Evolutionary conservation across 129 eudicot genomes (phyloP), one percentile per base, ranked within the genome.

Genomic region (Smallanthus sonchifolius): DNA sequence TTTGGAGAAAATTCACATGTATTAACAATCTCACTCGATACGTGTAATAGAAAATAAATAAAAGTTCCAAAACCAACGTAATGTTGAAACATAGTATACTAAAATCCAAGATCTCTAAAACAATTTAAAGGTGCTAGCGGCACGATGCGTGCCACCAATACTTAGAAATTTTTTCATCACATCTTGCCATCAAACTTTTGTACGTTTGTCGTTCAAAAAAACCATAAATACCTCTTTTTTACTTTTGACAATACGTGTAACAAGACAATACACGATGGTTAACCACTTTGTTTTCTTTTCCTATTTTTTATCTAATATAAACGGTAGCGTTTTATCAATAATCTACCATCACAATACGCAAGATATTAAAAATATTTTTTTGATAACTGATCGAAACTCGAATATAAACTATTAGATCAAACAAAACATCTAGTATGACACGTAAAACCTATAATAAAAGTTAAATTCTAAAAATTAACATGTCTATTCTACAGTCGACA

Each of bases 401-500:
- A 13, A 15, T 63, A 15, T 35, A 35, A 37, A 63, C 44, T 28
- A 63, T 40, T 4, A 11, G 51, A 66, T 66, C 13, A 17, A 38
- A 40, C 45, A 19, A 66, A 61, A 61, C 43, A 61, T 59, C 37
- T 59, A 37, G 7, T 10, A 51, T 34, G 45, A 35, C 42, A 52
- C 9, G 35, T 62, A 44, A 49, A 60, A 34, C 38, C 54, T 17
- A 37, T 49, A 35, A 36, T 65, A 79, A n/a, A n/a, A n/a, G n/a
- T n/a, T n/a, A n/a, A n/a, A n/a, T n/a, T n/a, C n/a, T n/a, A n/a
- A n/a, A 49, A 48, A 37, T 37, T 7, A 0, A 69, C 51, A 48
- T 10, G 83, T 19, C 56, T 73, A 38, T 72, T 75, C 81, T 7
- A 54, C 34, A 7, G 56, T 79, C 40, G 83, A 72, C 78, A 65